Base-by-base conservation (phyloP, 2,329 filamentous ascomycete species). In the Thelonectria blattea region DNA sequence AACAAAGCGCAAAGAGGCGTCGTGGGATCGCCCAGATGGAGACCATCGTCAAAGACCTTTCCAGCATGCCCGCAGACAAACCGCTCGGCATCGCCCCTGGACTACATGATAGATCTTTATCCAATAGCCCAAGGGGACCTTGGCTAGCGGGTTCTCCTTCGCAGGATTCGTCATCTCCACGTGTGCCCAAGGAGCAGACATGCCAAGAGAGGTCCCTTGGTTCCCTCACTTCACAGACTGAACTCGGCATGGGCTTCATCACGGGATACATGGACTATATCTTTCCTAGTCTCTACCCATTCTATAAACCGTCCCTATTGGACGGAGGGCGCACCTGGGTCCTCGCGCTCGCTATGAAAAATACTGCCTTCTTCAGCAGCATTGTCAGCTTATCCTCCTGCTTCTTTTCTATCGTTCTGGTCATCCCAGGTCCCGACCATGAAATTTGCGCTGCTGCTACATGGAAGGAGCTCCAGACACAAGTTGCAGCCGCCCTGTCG, bases 281-380 rank as follows among this genome's bases (percentile, higher is more conserved):
- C 9, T 78, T 86, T 58, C 83, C 83, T 1, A 81, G 83, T 56
- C 71, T 85, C 3, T 85, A 82, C 64, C 84, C 85, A 1, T 83
- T 85, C 63, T 86, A 85, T 69, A 77, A 77, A 3, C 84, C 84
- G 0, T 73, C 76, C 3, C 62, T 83, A 1, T 71, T 80, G 7
- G 73, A 82, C 61, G 79, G 80, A 20, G 83, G 83, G 8, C 78
- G 80, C 47, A 77, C 78, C n/a, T 87, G 83, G 84, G 73, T 86
- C 20, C 71, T 86, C n/a, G 76, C 80, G n/a, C 72, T 84, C 55
- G 75, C 85, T 9, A 75, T 79, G 42, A 79, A 76, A 43, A 84
- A 81, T 68, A 79, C 79, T 56, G 76, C 81, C 3, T 72, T 85
- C 18, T 82, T 80, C 66, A 81, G 84, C 68, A 78, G 79, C 1